A percentile compares a stretch with the other conserved stretches of the same genome.
Evolutionary conservation across 805 yeast genomes (phyloP).

Genomic region (Myxozyma melibiosi): DNA sequence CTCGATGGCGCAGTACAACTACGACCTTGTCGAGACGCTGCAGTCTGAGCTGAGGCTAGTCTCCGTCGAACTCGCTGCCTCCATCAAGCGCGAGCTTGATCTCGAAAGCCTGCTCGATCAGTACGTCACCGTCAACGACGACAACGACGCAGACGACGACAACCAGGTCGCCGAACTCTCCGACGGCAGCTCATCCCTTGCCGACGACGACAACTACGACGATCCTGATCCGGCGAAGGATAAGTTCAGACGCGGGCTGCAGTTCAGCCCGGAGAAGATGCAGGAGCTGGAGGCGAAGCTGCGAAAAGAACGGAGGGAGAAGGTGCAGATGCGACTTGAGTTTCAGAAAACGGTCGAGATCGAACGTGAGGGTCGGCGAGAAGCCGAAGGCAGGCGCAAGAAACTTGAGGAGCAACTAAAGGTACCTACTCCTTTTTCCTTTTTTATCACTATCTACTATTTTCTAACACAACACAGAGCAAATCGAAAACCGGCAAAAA

Average conservation of each 20-base stretch:
- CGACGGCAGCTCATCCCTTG: conserved; percentile 10
- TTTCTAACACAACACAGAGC: not conserved
- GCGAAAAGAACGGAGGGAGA: conserved; percentile 28
- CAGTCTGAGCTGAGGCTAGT: conserved; percentile 28
- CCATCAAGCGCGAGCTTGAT: conserved; percentile 33
- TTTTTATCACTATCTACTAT: not conserved
- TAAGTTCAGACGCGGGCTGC: not conserved
- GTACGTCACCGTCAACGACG: conserved; percentile 27
- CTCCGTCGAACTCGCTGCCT: conserved; percentile 30
- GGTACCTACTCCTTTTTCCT: not conserved
- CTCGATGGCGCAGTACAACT: conserved; percentile 14
- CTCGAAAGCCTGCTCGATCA: conserved; percentile 29
- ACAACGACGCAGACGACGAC: conserved; percentile 1
- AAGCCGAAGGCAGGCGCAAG: conserved; percentile 15
- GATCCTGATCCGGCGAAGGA: not conserved
- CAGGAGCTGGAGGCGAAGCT: conserved; percentile 16
- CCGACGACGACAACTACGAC: conserved; percentile 8
- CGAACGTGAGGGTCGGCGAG: conserved; percentile 23
- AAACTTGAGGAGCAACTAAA: conserved; percentile 24
- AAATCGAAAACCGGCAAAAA: conserved; percentile 12
- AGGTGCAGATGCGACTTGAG: conserved; percentile 25
- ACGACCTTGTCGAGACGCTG: conserved; percentile 21
- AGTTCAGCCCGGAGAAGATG: conserved; percentile 8
- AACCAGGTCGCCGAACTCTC: conserved; percentile 12
- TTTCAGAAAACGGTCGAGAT: conserved; percentile 15